phyloP scores from a whole-genome alignment of 2,329 filamentous ascomycete genomes.

The Venturia carpophila region DNA sequence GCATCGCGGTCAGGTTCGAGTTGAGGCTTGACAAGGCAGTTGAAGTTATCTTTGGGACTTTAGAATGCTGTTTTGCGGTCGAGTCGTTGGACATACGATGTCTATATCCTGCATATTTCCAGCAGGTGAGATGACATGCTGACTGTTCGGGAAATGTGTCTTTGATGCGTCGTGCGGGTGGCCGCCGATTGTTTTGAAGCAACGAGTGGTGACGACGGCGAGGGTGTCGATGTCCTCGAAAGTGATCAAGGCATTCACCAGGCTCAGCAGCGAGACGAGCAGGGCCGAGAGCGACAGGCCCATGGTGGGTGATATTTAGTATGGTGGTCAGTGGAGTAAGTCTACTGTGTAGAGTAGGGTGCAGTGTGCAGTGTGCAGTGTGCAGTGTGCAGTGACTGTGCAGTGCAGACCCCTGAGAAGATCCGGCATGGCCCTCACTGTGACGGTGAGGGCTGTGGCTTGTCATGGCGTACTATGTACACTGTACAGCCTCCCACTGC shows the following conservation, averaged over 20 bases:
- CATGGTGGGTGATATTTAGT: neutral
- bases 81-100: neutral
- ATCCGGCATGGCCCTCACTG: no score
- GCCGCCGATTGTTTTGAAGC: conserved; percentile 2
- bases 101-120: neutral
- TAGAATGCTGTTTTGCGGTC: neutral
- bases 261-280: neutral
- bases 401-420: no score
- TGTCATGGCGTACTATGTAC: no score
- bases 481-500: no score
- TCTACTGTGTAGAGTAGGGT: no score
- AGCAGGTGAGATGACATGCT: neutral
- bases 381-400: no score
- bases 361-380: no score
- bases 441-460: no score
- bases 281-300: neutral
- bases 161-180: neutral
- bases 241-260: neutral
- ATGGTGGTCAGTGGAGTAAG: neutral
- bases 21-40: neutral
- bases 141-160: neutral
- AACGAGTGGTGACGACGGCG: conserved; percentile 1
- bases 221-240: neutral
- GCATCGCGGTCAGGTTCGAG: neutral
- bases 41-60: neutral